Percentiles rank a stretch among this genome's conserved stretches.
phyloP scores from a whole-genome alignment of 768 basidiomycete species.

The Boletus tomentosulus region DNA sequence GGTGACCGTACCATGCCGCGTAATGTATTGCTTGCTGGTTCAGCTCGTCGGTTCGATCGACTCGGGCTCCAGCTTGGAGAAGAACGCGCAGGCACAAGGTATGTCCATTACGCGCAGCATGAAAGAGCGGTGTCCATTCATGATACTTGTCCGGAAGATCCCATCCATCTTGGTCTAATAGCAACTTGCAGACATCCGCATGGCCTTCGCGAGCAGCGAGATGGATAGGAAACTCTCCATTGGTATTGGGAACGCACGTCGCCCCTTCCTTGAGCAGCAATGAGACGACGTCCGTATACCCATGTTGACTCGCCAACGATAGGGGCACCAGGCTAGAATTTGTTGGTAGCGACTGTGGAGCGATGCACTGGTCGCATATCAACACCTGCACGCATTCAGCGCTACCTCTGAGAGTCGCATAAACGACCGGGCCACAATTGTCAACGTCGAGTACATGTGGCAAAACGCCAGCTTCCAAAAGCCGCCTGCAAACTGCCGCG shows the following conservation, averaged over 20 bases:
- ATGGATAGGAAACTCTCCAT: conserved; percentile 97
- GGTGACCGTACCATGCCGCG: conserved; percentile 94
- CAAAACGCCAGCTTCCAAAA: conserved; percentile 65
- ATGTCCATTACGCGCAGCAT: conserved; percentile 87
- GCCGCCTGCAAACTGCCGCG: conserved; percentile 63
- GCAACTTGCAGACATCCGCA: conserved; percentile 71
- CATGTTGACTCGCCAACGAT: conserved; percentile 86
- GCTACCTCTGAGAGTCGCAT: conserved; percentile 85
- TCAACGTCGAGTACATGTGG: conserved; percentile 81
- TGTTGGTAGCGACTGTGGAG: conserved; percentile 52
- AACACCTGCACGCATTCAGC: conserved; percentile 82
- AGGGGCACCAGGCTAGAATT: conserved; percentile 78
- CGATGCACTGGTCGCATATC: conserved; percentile 64
- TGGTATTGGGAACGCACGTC: conserved; percentile 77
- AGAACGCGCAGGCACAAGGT: conserved; percentile 70
- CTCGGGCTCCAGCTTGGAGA: conserved; percentile 72
- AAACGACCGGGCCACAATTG: conserved; percentile 90
- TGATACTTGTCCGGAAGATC: conserved; percentile 93
- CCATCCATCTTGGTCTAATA: conserved; percentile 73
- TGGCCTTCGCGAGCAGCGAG: conserved; percentile 93
- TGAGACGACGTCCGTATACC: conserved; percentile 77
- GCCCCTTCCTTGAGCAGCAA: conserved; percentile 78
- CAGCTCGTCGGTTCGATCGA: conserved; percentile 78
- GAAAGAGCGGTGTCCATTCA: conserved; percentile 97
- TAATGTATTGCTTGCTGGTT: conserved; percentile 86